Base-by-base conservation (phyloP, 768 basidiomycete genomes). In the Xanthoconium stramineum region DNA sequence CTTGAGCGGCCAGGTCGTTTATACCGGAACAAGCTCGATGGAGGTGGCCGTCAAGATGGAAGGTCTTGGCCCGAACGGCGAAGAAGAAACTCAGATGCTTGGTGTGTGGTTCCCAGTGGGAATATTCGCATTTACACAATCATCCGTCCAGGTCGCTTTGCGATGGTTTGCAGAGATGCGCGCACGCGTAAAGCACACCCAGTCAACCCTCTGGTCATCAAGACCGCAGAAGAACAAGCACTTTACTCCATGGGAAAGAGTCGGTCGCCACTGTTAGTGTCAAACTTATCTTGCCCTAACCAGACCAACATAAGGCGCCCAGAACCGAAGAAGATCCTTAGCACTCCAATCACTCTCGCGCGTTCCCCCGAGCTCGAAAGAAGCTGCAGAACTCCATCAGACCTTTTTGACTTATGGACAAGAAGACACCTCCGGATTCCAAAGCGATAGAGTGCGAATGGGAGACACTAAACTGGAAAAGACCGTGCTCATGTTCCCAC, bases 1-100 rank as follows among this genome's bases (percentile, higher is more conserved):
- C 29, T 72, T 92, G 35, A 86, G 86, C 37, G 91, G 91, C 0
- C 89, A 92, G 63, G 89, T 93, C 19, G 85, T 91, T 35, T 88
- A 86, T 61, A 86, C 86, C 0, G 91, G 90, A 0, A 76, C 67
- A 46, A 88, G 85, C 53, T 89, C 88, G 0, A 89, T 93, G 83
- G 90, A 93, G 66, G 83, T 93, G n/a, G 88, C 83, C 5, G 86
- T 94, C 42, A 88, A 87, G 68, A 88, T 93, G 86, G 89, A 92
- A 66, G 83, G 77, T 3, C 70, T 85, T 30, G 76, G 76, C 19
- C 65, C 63, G n/a, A 75, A 74, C 17, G 74, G 73, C 33, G 71
- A 74, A 6, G 78, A 84, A 59, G 86, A 87, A 9, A 80, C 90
- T 33, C 74, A 89, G 61, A 62, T 70, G 61, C 74, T 92, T 39